These are phyloP conservation scores for Hypoxylon sp. DNA, from an alignment of 2,329 filamentous ascomycete species.

Conservation along the genomic window DNA sequence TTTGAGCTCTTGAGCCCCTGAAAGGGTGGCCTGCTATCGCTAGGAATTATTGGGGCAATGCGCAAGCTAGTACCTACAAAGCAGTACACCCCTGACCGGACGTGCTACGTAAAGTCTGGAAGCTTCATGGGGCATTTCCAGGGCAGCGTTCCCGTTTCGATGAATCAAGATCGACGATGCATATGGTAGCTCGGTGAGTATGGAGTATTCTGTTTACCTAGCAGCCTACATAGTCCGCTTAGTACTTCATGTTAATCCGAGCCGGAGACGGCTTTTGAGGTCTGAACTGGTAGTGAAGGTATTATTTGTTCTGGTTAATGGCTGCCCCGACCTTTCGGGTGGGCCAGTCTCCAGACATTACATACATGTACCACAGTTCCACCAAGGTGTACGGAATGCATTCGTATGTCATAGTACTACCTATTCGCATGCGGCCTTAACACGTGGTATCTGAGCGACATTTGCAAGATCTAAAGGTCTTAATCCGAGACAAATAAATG, in stretches of 20 bases:
- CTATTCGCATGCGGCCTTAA: slow-evolving; percentile 17
- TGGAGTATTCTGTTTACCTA: slow-evolving; percentile 20
- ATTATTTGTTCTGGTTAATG: neutral
- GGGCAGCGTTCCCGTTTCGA: slow-evolving; percentile 26
- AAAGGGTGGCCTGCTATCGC: slow-evolving; percentile 22
- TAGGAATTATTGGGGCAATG: slow-evolving; percentile 30
- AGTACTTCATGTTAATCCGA: slow-evolving; percentile 19
- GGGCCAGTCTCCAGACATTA: neutral
- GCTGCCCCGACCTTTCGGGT: slow-evolving; percentile 7
- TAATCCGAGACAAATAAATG: slow-evolving; percentile 3
- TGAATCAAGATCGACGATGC: slow-evolving; percentile 32
- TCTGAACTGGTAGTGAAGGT: slow-evolving; percentile 10
- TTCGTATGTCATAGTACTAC: slow-evolving; percentile 2
- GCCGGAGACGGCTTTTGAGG: slow-evolving; percentile 23
- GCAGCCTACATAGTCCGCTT: too few relatives aligned
- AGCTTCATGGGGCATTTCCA: slow-evolving; percentile 24
- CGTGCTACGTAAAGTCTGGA: slow-evolving; percentile 24
- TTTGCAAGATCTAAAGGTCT: slow-evolving; percentile 4
- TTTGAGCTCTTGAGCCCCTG: slow-evolving; percentile 32
- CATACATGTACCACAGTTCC: neutral
- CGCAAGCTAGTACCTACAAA: slow-evolving; percentile 23
- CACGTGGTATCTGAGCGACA: slow-evolving; percentile 13
- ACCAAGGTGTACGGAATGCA: slow-evolving; percentile 6
- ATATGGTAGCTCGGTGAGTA: slow-evolving; percentile 24
- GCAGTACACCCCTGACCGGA: slow-evolving; percentile 32